These are phyloP conservation scores for Verticillium albo-atrum DNA, from an alignment of 2,329 filamentous ascomycete genomes.

Conservation along the genomic window DNA sequence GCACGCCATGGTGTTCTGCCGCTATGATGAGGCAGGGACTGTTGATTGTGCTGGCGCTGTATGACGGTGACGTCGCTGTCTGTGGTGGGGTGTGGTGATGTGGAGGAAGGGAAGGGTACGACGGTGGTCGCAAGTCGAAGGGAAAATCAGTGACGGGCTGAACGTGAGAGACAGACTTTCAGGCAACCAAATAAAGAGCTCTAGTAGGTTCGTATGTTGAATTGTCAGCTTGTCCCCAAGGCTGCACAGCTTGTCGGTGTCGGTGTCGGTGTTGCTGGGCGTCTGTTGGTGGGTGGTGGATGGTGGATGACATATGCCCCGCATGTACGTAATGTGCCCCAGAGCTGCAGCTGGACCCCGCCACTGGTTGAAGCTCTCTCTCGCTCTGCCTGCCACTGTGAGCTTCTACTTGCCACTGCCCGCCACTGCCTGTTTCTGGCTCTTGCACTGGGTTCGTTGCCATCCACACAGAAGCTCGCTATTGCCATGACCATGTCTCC, in stretches of 20 bases:
- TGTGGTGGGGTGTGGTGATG: background rate
- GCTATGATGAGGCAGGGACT: background rate
- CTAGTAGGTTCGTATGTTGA: background rate
- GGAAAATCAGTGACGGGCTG: background rate
- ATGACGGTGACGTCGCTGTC: background rate
- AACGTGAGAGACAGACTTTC: background rate
- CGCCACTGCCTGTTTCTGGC: too few relatives aligned
- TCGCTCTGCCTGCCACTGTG: too few relatives aligned
- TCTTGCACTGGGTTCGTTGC: too few relatives aligned
- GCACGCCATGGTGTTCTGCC: constrained; percentile 35
- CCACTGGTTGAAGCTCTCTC: too few relatives aligned
- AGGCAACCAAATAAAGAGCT: background rate
- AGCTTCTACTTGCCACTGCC: too few relatives aligned
- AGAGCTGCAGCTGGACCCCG: background rate
- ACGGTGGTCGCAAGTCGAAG: background rate
- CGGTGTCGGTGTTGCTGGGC: background rate
- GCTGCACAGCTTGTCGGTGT: background rate
- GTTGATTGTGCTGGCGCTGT: background rate
- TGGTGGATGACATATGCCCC: background rate
- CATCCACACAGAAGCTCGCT: background rate
- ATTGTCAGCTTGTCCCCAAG: background rate
- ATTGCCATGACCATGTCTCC: background rate
- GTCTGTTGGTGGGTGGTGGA: background rate
- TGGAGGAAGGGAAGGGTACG: background rate
- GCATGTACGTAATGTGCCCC: background rate